phyloP scores from a whole-genome alignment of 2,329 filamentous ascomycete genomes.

The Penicillium decumbens region DNA sequence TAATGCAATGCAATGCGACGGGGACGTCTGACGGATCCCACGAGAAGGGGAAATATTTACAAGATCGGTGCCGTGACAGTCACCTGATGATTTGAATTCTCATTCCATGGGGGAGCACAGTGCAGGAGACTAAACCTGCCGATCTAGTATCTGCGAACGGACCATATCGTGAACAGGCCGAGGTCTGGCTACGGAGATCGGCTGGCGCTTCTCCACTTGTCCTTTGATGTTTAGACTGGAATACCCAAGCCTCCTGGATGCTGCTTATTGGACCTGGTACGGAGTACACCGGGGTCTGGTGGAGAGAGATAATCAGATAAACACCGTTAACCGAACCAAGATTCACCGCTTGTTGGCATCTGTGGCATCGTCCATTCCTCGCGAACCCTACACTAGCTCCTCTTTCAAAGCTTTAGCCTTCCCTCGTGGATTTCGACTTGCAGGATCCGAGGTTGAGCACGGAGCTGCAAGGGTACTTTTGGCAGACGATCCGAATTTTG shows the following conservation, averaged over 20 bases:
- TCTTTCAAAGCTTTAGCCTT: not conserved
- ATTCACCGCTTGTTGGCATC: conserved; percentile 22
- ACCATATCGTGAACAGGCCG: conserved; percentile 22
- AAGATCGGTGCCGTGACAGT: conserved; percentile 16
- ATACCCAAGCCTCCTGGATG: not conserved
- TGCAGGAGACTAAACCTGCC: conserved; percentile 6
- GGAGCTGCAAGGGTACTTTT: conserved; percentile 16
- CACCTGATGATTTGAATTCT: conserved; percentile 17
- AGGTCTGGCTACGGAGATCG: conserved; percentile 21
- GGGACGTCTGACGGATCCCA: conserved; percentile 18
- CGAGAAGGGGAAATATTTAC: conserved; percentile 8
- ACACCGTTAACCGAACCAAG: conserved; percentile 10
- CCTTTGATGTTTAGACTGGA: not conserved
- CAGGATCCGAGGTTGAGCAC: not conserved
- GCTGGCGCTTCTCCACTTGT: conserved; percentile 19
- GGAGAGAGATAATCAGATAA: conserved; percentile 20
- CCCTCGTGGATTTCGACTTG: not conserved
- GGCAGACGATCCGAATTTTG: conserved; percentile 17
- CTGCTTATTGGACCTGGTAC: conserved; percentile 7
- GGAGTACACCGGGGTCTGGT: not conserved
- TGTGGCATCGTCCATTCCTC: not conserved
- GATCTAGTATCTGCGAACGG: conserved; percentile 23
- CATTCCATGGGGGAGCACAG: not conserved
- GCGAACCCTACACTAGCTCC: not conserved
- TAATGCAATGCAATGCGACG: conserved; percentile 28